Evolutionary conservation across 179 eudicot genomes (phyloP).

Genomic region (Beta corolliflora): DNA sequence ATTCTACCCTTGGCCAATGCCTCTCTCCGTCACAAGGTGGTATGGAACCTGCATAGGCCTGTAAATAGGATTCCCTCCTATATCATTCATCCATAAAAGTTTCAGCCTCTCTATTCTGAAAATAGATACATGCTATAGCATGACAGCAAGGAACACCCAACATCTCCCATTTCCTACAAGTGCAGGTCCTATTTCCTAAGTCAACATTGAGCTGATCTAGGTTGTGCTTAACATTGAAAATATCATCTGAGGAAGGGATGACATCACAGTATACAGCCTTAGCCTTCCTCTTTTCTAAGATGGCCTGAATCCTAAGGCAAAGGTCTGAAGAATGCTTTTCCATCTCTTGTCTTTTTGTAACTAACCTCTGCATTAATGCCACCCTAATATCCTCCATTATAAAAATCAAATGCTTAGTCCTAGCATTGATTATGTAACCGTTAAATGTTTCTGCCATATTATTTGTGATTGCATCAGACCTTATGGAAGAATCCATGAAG

Average conservation of each 20-base stretch:
- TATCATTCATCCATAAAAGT: background rate
- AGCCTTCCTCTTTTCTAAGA: background rate
- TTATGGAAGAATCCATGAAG: no score
- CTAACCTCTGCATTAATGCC: background rate
- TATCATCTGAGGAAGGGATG: background rate
- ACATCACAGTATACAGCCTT: background rate
- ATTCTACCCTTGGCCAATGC: background rate
- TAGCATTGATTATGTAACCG: no score
- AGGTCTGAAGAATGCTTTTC: background rate
- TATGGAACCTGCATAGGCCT: background rate
- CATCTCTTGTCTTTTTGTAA: background rate
- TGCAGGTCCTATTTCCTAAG: background rate
- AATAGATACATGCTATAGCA: background rate
- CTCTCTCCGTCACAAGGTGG: conserved; percentile 1
- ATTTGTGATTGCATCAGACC: no score
- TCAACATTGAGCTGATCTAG: background rate
- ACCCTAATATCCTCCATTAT: background rate
- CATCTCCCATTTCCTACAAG: conserved; percentile 1
- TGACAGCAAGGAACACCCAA: background rate
- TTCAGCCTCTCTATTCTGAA: background rate
- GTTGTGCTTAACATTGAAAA: background rate
- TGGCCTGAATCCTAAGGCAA: background rate
- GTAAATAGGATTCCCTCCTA: no score
- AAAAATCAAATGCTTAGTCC: background rate
- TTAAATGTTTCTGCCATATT: no score